These are phyloP conservation scores for Sarocladium oryzae DNA, from an alignment of 2,329 filamentous ascomycete species.

Conservation along the genomic window DNA sequence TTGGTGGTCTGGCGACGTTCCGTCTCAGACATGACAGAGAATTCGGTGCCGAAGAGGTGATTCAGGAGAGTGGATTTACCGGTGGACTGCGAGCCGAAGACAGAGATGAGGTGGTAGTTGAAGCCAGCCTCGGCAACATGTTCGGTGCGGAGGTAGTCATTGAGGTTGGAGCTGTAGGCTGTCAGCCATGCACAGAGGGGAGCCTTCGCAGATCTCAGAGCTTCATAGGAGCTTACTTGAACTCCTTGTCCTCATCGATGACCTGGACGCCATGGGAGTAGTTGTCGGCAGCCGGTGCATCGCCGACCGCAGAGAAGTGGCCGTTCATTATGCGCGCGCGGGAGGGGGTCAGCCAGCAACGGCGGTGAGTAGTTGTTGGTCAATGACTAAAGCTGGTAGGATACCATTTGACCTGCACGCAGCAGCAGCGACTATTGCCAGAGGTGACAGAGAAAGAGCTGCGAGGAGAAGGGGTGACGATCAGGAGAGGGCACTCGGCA, in stretches of 20 bases:
- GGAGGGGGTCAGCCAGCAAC: no score
- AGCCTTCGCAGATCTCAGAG: conserved; percentile 10
- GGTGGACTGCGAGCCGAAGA: conserved; percentile 97
- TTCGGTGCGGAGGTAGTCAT: conserved; percentile 73
- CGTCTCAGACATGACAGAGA: conserved; percentile 95
- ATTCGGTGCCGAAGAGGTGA: conserved; percentile 88
- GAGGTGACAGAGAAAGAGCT: background rate
- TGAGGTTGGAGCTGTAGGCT: conserved; percentile 59
- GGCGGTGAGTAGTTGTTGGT: background rate
- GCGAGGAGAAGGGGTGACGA: background rate
- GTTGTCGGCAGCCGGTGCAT: conserved; percentile 54
- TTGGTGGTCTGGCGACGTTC: conserved; percentile 96
- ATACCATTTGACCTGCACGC: conserved; percentile 2
- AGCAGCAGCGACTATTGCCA: background rate
- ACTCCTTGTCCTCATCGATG: conserved; percentile 84
- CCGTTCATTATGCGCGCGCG: conserved; percentile 57
- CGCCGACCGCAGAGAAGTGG: conserved; percentile 70
- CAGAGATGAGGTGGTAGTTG: conserved; percentile 98
- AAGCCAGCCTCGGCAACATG: conserved; percentile 84
- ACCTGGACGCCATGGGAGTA: conserved; percentile 96
- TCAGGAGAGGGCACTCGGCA: background rate
- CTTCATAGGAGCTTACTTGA: conserved; percentile 62
- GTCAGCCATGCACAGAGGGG: conserved; percentile 13
- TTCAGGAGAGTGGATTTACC: conserved; percentile 97
- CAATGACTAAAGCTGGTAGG: background rate